These are phyloP conservation scores for Blastobotrys terrestris DNA, from an alignment of 805 yeast genomes.

Conservation along the genomic window DNA sequence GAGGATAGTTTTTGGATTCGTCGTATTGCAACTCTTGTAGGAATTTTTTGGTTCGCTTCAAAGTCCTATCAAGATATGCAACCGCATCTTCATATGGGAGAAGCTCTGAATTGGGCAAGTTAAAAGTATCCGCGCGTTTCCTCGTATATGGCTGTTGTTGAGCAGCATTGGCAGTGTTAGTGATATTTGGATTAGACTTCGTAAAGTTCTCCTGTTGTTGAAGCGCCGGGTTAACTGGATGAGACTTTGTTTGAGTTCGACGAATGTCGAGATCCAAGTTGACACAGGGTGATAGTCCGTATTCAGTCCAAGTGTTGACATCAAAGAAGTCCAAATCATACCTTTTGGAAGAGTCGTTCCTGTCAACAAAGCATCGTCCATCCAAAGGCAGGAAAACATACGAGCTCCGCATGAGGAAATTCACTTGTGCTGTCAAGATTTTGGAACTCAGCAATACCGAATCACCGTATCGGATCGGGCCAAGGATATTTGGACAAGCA, in stretches of 20 bases:
- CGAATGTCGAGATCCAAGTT: constrained; percentile 20
- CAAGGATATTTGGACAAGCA: constrained; percentile 78
- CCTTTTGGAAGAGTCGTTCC: constrained; percentile 24
- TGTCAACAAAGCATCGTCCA: constrained; percentile 69
- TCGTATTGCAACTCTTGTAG: constrained; percentile 50
- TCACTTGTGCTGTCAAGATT: constrained; percentile 71
- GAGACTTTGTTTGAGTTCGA: constrained; percentile 4
- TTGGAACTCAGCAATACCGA: constrained; percentile 67
- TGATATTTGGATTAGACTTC: neutral
- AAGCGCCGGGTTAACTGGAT: constrained; percentile 2
- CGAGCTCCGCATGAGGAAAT: constrained; percentile 83
- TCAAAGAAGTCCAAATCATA: constrained; percentile 64
- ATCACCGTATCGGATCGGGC: constrained; percentile 81
- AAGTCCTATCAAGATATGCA: constrained; percentile 55
- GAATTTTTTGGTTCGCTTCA: constrained; percentile 54
- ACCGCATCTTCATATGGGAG: constrained; percentile 46
- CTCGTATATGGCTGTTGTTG: neutral
- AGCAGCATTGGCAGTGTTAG: neutral
- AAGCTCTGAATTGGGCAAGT: constrained; percentile 8
- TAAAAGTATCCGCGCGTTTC: constrained; percentile 7
- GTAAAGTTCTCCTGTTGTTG: constrained; percentile 1
- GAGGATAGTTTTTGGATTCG: constrained; percentile 60
- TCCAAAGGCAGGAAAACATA: constrained; percentile 70
- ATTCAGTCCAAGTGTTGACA: constrained; percentile 72
- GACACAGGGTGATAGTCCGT: constrained; percentile 71